Base-by-base conservation (phyloP, 129 eudicot genomes). In the Deinandra increscens region DNA sequence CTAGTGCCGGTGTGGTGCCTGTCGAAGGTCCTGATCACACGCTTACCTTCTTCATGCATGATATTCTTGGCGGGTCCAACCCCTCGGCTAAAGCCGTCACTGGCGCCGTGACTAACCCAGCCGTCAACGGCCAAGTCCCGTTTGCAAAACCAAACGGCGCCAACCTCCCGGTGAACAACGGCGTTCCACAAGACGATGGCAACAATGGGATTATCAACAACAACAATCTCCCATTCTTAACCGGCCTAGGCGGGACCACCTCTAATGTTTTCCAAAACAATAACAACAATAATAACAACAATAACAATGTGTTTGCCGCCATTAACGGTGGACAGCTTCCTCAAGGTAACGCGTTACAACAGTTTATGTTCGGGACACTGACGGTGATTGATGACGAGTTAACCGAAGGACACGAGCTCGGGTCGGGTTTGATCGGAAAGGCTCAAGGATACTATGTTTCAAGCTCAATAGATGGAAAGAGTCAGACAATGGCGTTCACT, bases 341-440 rank as follows among this genome's bases (percentile, higher is more conserved):
- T 0, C 41, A 72, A 3, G 97, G 95, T 8, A 48, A 78, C 2
- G 74, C 86, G 2, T 68, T 90, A 9, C 92, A 87, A 64, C 81
- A 78, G 62, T 86, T 91, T 61, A 91, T 91, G 97, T 91, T 91
- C 66, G 97, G 97, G 29, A 87, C 97, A 3, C 48, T 87, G 85
- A 91, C 86, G 0, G 95, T 78, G 33, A 79, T 91, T 8, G 90
- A 87, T 48, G 97, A 91, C 18, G 92, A 91, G 75, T 62, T 87
- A 12, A 91, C 95, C 7, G 88, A 87, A 60, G 96, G 96, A 15
- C 92, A 81, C 36, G 86, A 85, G 48, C 86, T 85, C 0, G 85
- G 85, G 20, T 87, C 96, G 0, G 90, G 92, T 5, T 72, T 85
- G 55, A 81, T 91, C 12, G 97, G 92, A 0, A 88, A 84, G 70